phyloP scores from a whole-genome alignment of 768 basidiomycete genomes.

The Tylopilus plumbeoviolaceoides region DNA sequence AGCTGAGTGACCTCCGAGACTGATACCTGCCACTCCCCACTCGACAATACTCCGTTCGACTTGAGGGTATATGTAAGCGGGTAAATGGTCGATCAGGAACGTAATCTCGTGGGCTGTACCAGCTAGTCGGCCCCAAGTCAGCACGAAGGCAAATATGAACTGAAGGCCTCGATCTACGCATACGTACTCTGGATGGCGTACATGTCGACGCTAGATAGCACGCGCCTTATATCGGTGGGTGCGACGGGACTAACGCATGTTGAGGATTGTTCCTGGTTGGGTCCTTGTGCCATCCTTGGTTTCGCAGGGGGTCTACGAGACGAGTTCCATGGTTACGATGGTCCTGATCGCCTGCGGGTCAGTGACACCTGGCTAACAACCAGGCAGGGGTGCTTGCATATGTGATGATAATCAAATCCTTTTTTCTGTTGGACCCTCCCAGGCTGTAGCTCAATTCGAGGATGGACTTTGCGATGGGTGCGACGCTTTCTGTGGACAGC shows the following conservation, averaged over 20 bases:
- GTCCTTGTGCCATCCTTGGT: constrained; percentile 24
- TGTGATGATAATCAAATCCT: constrained; percentile 26
- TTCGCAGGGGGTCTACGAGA: constrained; percentile 22
- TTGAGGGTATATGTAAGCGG: constrained; percentile 66
- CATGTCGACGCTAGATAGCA: constrained; percentile 24
- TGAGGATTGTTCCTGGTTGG: constrained; percentile 21
- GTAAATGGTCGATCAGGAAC: constrained; percentile 77
- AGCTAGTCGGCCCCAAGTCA: constrained; percentile 16
- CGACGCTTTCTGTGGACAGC: constrained; percentile 10
- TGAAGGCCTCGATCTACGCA: background rate
- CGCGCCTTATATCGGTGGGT: background rate
- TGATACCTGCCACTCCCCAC: constrained; percentile 74
- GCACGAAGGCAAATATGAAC: background rate
- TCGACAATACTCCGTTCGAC: constrained; percentile 56
- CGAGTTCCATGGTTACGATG: constrained; percentile 32
- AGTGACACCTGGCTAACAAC: background rate
- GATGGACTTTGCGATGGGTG: constrained; percentile 16
- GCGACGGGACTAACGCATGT: constrained; percentile 25
- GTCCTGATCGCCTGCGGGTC: constrained; percentile 16
- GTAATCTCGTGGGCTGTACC: constrained; percentile 77
- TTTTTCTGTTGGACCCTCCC: constrained; percentile 11
- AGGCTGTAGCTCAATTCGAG: constrained; percentile 18
- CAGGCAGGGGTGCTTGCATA: constrained; percentile 19
- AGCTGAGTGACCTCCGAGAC: constrained; percentile 80
- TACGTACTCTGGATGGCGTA: constrained; percentile 30